Base-by-base conservation (phyloP, 306 rosid genomes). In the Castanopsis chinensis region DNA sequence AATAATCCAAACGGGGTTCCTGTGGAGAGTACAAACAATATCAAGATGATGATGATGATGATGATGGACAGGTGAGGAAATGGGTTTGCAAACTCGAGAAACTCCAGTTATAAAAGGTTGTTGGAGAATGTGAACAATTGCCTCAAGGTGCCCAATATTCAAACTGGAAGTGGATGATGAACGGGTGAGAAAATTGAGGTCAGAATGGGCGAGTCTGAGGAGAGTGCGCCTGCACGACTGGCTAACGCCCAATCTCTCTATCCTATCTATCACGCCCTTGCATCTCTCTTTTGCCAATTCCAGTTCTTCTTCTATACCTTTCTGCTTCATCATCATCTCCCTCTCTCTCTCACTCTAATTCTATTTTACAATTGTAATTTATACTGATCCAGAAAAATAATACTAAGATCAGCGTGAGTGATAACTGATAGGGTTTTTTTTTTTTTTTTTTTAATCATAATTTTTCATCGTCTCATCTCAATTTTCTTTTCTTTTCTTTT, bases 61-160 rank as follows among this genome's bases (percentile, higher is more conserved):
- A 4, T 35, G 43, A 49, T 71, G 91, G 81, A 5, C 12, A 41
- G 85, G 77, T 27, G 86, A 74, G 1, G 93, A 88, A 70, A 94
- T 80, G 35, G 97, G 89, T 85, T 91, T 94, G 86, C 97, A 94
- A 83, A 92, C 97, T 45, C 97, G 91, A 35, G 98, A 92, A 73
- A 94, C 90, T 64, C 98, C 97, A 1, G 87, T 88, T 37, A 94
- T 74, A 69, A 83, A 88, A 85, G 98, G 93, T 57, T 88, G 97
- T 54, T 89, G 95, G 41, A 94, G 92, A 84, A 94, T 85, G 83
- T 94, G 88, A 43, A 94, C 81, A 53, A 92, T 89, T 68, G 97
- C 89, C 79, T 92, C 97, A 2, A 94, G 85, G 86, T 94, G 99
- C 49, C 99, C 99, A 52, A 94, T 89, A 83, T 94, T 94, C 65